A percentile compares a stretch with the other conserved stretches of the same genome.
Conservation (phyloP, 495 filamentous ascomycete genomes). For the Penicillium egyptiacum region DNA sequence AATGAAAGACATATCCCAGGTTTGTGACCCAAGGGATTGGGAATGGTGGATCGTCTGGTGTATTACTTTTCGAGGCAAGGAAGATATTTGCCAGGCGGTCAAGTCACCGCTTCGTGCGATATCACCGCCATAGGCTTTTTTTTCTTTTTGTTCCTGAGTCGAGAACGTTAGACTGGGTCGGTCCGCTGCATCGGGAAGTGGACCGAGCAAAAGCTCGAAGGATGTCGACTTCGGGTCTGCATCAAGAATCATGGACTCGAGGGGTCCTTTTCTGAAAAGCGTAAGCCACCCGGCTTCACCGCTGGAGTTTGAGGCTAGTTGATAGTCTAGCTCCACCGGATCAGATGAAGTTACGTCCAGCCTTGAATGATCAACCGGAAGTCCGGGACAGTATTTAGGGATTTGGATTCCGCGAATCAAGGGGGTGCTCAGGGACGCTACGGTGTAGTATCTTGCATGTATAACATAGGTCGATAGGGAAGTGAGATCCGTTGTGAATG, state of each 20-base stretch:
- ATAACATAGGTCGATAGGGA: neutral
- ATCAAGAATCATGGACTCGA: slow-evolving; percentile 2
- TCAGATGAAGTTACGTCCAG: slow-evolving; percentile 17
- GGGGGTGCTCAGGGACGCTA: slow-evolving; percentile 9
- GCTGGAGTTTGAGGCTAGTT: slow-evolving; percentile 10
- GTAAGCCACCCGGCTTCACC: slow-evolving; percentile 21
- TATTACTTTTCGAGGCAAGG: slow-evolving; percentile 15
- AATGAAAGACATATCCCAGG: slow-evolving; percentile 16
- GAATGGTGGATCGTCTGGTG: slow-evolving; percentile 26
- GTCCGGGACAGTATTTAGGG: slow-evolving; percentile 7
- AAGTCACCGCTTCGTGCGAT: slow-evolving; percentile 28
- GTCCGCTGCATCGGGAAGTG: slow-evolving; percentile 39
- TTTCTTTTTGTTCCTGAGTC: slow-evolving; percentile 25
- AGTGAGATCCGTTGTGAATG: neutral
- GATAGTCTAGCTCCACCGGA: slow-evolving; percentile 2
- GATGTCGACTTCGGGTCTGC: slow-evolving; percentile 7
- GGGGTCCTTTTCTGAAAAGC: slow-evolving; percentile 1
- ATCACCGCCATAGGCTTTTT: slow-evolving; percentile 10
- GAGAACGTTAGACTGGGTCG: slow-evolving; percentile 36
- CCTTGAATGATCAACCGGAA: slow-evolving; percentile 28
- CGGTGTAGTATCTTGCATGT: neutral
- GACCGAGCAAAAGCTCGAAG: slow-evolving; percentile 18
- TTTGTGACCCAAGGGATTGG: slow-evolving; percentile 25
- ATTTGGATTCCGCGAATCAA: slow-evolving; percentile 11
- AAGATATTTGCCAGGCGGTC: slow-evolving; percentile 21